phyloP scores from a whole-genome alignment of 2,329 filamentous ascomycete species.

The Daldinia sp. region DNA sequence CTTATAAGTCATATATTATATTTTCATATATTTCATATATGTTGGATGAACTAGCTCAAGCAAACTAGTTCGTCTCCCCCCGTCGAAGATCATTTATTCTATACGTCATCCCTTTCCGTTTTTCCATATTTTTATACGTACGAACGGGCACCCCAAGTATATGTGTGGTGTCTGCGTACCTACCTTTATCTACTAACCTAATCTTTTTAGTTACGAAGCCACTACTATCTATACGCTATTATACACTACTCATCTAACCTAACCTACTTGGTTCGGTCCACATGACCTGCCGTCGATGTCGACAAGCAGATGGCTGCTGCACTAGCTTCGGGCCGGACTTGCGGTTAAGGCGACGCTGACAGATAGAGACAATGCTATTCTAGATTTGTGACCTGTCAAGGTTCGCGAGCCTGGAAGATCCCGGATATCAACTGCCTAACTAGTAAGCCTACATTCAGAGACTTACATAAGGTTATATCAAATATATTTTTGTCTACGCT shows the following conservation, averaged over 20 bases:
- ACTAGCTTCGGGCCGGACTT: slow-evolving; percentile 25
- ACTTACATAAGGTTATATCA: slow-evolving; percentile 11
- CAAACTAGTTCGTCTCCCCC: slow-evolving; percentile 28
- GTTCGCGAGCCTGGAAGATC: slow-evolving; percentile 27
- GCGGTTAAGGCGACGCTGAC: slow-evolving; percentile 25
- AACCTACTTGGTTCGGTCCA: slow-evolving; percentile 18
- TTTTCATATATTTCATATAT: slow-evolving; percentile 13
- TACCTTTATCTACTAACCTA: neutral
- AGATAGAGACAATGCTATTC: slow-evolving; percentile 29
- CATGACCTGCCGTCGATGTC: slow-evolving; percentile 34
- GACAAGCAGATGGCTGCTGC: slow-evolving; percentile 29
- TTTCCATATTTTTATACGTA: slow-evolving; percentile 9
- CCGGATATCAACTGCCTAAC: slow-evolving; percentile 21
- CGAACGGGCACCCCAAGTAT: too few species aligned
- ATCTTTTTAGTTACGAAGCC: neutral
- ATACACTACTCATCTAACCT: neutral
- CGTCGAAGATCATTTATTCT: slow-evolving; percentile 5
- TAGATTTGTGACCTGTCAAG: slow-evolving; percentile 33
- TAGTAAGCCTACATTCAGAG: slow-evolving; percentile 2
- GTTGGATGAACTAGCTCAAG: slow-evolving; percentile 13
- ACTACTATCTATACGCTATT: too few species aligned
- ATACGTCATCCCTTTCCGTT: slow-evolving; percentile 20
- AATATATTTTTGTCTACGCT: slow-evolving; percentile 2
- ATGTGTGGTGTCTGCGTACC: too few species aligned
- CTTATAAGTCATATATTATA: slow-evolving; percentile 22